Evolutionary conservation across 2,329 filamentous ascomycete species (phyloP).

Genomic region (Aureobasidium sp.): DNA sequence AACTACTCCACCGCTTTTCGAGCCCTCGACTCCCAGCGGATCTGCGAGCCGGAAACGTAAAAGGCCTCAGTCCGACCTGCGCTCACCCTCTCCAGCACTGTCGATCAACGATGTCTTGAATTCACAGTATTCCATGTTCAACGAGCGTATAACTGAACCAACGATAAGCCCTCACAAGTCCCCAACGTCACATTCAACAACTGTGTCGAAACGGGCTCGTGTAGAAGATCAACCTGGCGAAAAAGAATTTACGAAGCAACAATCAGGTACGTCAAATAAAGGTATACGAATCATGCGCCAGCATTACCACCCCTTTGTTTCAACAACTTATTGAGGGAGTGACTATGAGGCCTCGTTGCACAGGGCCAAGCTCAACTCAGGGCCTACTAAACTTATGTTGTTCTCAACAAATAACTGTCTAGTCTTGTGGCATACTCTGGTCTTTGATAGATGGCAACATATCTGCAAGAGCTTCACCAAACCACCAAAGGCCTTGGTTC

Average conservation of each 20-base stretch:
- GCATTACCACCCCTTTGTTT: not conserved
- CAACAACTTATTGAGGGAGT: not conserved
- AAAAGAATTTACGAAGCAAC: not conserved
- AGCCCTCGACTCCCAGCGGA: not conserved
- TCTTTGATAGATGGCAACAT: not conserved
- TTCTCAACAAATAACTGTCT: not conserved
- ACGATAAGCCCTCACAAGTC: not conserved
- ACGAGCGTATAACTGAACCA: not conserved
- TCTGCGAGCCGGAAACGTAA: not conserved
- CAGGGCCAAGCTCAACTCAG: not conserved
- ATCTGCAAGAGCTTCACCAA: not conserved
- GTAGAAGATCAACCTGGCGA: not conserved
- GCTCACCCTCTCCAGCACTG: not conserved
- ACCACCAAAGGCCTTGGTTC: not conserved
- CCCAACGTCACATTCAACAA: not conserved
- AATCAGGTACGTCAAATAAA: conserved; percentile 1
- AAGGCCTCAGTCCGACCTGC: not conserved
- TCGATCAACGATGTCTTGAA: conserved; percentile 11
- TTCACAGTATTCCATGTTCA: conserved; percentile 17
- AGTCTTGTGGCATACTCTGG: not conserved
- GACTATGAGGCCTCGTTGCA: not conserved
- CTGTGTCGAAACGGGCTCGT: not conserved
- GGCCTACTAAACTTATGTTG: not conserved
- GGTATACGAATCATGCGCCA: not conserved
- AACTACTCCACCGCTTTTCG: not conserved